Conservation (phyloP, 1,284 basidiomycete genomes). For the Ceratobasidium papillatum region DNA sequence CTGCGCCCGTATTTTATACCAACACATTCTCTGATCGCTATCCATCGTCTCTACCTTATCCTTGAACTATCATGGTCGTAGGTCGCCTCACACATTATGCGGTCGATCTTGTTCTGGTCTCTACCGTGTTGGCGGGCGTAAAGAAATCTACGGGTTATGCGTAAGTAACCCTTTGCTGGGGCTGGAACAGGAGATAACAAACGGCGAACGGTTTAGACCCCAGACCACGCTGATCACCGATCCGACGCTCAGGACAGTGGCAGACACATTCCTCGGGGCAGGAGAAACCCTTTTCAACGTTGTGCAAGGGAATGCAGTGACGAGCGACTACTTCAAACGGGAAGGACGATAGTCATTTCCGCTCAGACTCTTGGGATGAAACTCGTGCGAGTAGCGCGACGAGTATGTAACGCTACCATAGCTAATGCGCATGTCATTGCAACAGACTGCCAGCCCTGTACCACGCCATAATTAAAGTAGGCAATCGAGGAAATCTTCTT, state of each 20-base stretch:
- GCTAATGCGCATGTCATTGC: not conserved
- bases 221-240: constrained; percentile 76
- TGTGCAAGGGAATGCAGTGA: constrained; percentile 80
- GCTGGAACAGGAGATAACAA: constrained; percentile 1
- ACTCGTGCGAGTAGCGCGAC: constrained; percentile 2
- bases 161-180: constrained; percentile 61
- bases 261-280: constrained; percentile 83
- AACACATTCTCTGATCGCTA: not conserved
- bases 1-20: not conserved
- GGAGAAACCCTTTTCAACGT: constrained; percentile 92
- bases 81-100: constrained; percentile 87
- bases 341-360: constrained; percentile 33
- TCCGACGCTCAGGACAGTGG: constrained; percentile 74
- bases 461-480: not conserved
- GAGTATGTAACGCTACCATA: not conserved
- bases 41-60: not conserved
- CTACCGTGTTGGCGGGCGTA: constrained; percentile 91
- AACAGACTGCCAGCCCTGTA: not conserved
- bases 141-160: constrained; percentile 88
- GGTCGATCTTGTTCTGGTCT: constrained; percentile 85
- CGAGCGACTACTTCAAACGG: constrained; percentile 72
- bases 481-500: not conserved
- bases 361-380: not conserved
- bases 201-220: constrained; percentile 58
- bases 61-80: constrained; percentile 66